Evolutionary conservation across 257 asterid species (phyloP).

Genomic region (Osmanthus fragrans): DNA sequence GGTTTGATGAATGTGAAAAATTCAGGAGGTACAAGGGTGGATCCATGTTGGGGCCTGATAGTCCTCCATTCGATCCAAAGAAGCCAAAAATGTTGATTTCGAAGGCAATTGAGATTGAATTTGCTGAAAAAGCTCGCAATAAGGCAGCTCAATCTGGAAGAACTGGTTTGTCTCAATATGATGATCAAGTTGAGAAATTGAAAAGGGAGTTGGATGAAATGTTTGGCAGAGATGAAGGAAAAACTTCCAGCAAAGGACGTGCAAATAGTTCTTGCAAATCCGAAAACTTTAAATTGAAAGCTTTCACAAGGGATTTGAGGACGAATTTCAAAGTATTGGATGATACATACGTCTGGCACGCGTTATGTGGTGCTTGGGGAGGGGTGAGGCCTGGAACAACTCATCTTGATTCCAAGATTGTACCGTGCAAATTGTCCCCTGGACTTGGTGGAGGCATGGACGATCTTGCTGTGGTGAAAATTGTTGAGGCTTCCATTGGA

Average conservation of each 20-base stretch:
- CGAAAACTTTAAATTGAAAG: slow-evolving; percentile 47
- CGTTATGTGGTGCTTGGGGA: slow-evolving; percentile 77
- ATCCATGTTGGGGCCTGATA: slow-evolving; percentile 38
- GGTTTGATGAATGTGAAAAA: slow-evolving; percentile 66
- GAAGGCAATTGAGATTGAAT: slow-evolving; percentile 73
- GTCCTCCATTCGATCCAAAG: slow-evolving; percentile 52
- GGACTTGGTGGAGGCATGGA: slow-evolving; percentile 74
- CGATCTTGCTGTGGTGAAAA: slow-evolving; percentile 71
- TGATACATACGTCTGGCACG: slow-evolving; percentile 81
- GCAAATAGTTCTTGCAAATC: slow-evolving; percentile 33
- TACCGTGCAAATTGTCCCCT: slow-evolving; percentile 53
- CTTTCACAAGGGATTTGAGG: slow-evolving; percentile 53
- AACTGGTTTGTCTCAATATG: slow-evolving; percentile 37
- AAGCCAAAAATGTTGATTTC: slow-evolving; percentile 61
- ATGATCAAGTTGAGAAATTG: slow-evolving; percentile 30
- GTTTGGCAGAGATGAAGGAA: slow-evolving; percentile 36
- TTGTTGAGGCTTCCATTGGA: slow-evolving; percentile 70
- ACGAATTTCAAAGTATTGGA: slow-evolving; percentile 60
- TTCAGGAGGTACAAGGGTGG: slow-evolving; percentile 55
- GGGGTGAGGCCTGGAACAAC: slow-evolving; percentile 71
- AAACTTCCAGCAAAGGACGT: slow-evolving; percentile 26
- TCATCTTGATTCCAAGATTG: slow-evolving; percentile 45
- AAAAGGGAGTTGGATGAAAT: slow-evolving; percentile 44
- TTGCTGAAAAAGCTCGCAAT: slow-evolving; percentile 59
- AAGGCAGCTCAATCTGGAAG: slow-evolving; percentile 48